phyloP scores from a whole-genome alignment of 495 filamentous ascomycete species.

The Immersiella caudata region DNA sequence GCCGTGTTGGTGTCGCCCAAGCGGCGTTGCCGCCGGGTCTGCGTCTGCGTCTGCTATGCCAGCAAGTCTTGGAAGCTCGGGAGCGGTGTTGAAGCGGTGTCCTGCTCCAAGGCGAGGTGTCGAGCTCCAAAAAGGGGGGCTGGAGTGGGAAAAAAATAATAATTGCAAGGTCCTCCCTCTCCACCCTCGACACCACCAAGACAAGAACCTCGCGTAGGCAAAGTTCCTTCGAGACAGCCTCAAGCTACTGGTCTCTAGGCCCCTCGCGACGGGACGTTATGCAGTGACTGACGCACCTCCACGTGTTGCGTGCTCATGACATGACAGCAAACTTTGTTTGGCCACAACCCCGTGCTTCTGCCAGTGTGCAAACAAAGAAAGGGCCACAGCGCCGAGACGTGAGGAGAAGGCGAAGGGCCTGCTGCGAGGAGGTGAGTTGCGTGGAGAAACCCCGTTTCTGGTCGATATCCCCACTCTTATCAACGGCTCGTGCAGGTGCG shows the following conservation, averaged over 20 bases:
- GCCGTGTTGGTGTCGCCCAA: neutral
- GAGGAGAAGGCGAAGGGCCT: neutral
- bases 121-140: neutral
- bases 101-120: neutral
- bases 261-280: neutral
- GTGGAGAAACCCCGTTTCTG: conserved; percentile 1
- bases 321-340: conserved; percentile 7
- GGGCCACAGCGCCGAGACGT: neutral
- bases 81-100: neutral
- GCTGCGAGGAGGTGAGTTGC: neutral
- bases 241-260: neutral
- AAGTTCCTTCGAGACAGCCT: neutral
- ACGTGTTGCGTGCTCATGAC: conserved; percentile 16
- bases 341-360: neutral
- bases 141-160: neutral
- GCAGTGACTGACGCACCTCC: conserved; percentile 18
- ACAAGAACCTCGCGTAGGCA: neutral
- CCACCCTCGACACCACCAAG: neutral
- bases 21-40: neutral
- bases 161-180: neutral
- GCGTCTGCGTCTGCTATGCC: neutral
- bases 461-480: conserved; percentile 2
- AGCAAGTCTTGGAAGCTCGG: too few species aligned
- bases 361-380: neutral
- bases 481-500: conserved; percentile 18